A percentile compares a stretch with the other conserved stretches of the same genome.
These are phyloP conservation scores for Zymoseptoria tritici DNA, from an alignment of 2,329 filamentous ascomycete genomes.

Conservation along the genomic window DNA sequence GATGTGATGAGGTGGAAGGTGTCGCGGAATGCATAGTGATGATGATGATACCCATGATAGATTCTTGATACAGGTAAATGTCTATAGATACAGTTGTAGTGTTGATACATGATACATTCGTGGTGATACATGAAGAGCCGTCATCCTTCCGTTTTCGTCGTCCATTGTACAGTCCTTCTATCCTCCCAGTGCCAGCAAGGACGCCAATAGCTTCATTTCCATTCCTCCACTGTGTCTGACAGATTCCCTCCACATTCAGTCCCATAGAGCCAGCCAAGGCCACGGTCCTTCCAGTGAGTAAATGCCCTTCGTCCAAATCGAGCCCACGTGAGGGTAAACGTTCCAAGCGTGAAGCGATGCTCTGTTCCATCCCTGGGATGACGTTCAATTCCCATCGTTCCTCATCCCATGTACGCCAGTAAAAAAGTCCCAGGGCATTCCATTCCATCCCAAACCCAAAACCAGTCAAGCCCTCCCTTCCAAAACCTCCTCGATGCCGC, in stretches of 20 bases:
- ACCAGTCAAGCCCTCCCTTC: constrained; percentile 11
- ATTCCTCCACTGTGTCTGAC: not conserved
- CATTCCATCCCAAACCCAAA: not conserved
- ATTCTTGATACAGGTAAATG: not conserved
- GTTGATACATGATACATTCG: not conserved
- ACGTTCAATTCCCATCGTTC: not conserved
- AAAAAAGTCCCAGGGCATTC: not conserved
- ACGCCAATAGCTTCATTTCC: not conserved
- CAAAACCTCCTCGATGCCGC: constrained; percentile 29
- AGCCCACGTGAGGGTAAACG: not conserved
- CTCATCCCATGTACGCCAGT: not conserved
- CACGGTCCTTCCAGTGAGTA: not conserved
- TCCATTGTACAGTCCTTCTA: not conserved
- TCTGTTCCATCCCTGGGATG: not conserved
- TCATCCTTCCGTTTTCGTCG: not conserved
- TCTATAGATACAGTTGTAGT: not conserved
- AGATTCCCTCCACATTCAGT: not conserved
- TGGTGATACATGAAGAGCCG: not conserved
- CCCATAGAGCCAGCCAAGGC: not conserved
- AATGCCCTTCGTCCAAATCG: not conserved
- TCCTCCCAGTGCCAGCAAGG: not conserved
- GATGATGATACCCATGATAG: not conserved
- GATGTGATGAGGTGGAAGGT: not conserved
- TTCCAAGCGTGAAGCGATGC: not conserved
- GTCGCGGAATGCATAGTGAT: not conserved